Conservation (phyloP, 805 yeast genomes). For the Candida montana region DNA sequence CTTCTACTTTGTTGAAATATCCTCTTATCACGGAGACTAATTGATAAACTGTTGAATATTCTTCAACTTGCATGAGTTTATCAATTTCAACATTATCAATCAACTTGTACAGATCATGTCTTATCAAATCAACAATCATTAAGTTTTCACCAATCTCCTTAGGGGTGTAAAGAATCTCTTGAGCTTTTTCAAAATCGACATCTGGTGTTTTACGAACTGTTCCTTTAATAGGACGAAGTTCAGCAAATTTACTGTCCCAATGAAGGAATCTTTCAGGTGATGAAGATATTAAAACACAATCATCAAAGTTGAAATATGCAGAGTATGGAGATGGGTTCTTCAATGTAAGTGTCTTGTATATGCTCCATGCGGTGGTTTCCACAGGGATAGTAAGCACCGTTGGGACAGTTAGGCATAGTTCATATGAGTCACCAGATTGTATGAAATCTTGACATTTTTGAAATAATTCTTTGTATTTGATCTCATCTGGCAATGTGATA, state of each 20-base stretch:
- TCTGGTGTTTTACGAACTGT: slow-evolving; percentile 68
- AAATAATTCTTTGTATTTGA: slow-evolving; percentile 51
- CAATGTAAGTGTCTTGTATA: slow-evolving; percentile 65
- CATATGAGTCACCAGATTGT: slow-evolving; percentile 85
- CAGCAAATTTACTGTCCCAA: slow-evolving; percentile 61
- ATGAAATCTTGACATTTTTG: slow-evolving; percentile 60
- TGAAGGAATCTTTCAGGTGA: slow-evolving; percentile 92
- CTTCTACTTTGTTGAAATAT: slow-evolving; percentile 7
- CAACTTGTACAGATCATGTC: slow-evolving; percentile 80
- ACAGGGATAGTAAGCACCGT: slow-evolving; percentile 53
- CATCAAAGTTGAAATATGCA: slow-evolving; percentile 69
- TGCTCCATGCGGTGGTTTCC: slow-evolving; percentile 60
- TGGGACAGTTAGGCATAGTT: slow-evolving; percentile 80
- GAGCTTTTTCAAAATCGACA: slow-evolving; percentile 55
- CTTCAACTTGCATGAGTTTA: slow-evolving; percentile 87
- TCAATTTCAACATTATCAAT: slow-evolving; percentile 63
- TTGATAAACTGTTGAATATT: slow-evolving; percentile 86
- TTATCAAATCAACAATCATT: slow-evolving; percentile 93
- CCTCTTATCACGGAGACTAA: slow-evolving; percentile 88
- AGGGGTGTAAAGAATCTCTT: slow-evolving; percentile 64
- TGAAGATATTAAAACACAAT: slow-evolving; percentile 59
- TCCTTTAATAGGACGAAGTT: slow-evolving; percentile 93
- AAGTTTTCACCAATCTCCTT: slow-evolving; percentile 94
- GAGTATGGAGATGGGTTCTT: slow-evolving; percentile 93
- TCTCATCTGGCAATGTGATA: slow-evolving; percentile 46